Base-by-base conservation (phyloP, 805 yeast species). In the Saturnispora hagleri region DNA sequence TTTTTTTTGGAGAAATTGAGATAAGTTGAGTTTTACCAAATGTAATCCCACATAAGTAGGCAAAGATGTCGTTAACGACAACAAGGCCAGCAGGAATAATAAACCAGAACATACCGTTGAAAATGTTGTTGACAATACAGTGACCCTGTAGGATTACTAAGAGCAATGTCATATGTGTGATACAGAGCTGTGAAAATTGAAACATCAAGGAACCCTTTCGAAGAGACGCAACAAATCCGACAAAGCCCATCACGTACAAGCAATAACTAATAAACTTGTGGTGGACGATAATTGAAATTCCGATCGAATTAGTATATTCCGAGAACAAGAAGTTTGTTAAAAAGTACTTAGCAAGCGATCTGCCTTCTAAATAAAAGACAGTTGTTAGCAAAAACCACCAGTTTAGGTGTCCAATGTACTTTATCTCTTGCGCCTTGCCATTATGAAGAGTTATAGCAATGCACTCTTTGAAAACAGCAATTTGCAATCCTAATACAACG, bases 41-140 rank as follows among this genome's bases (percentile, higher is more conserved):
- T 2, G 98, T 87, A 58, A 93, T 93, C 45, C 99, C 99, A 71
- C 98, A 93, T 47, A 93, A 73, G 66, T 93, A 93, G 26, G 99
- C 99, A 75, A 89, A 90, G 50, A 91, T 89, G 66, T 93, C 99
- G 66, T 93, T 93, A 51, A 88, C 86, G 58, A 93, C 88, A 47
- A 93, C 99, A 62, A 91, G 74, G 2, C 93, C 84, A 55, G 88
- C 89, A 6, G 99, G 99, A 49, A 93, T 74, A 54, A 93, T 72
- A 69, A 93, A 88, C 99, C 99, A 93, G 63, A 89, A 84, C 65
- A 93, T 73, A 13, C 99, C 99, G 58, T 81, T 86, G 60, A 90
- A 75, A 52, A 91, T 85, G 68, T 93, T 93, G 62, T 82, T 86
- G 60, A 88, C 89, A 60, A 93, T 86, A 66, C 90, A 81, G 69